Percentiles rank a stretch among this genome's conserved stretches.
Evolutionary conservation across 805 yeast genomes (phyloP).

Genomic region (Hanseniaspora occidentalis): DNA sequence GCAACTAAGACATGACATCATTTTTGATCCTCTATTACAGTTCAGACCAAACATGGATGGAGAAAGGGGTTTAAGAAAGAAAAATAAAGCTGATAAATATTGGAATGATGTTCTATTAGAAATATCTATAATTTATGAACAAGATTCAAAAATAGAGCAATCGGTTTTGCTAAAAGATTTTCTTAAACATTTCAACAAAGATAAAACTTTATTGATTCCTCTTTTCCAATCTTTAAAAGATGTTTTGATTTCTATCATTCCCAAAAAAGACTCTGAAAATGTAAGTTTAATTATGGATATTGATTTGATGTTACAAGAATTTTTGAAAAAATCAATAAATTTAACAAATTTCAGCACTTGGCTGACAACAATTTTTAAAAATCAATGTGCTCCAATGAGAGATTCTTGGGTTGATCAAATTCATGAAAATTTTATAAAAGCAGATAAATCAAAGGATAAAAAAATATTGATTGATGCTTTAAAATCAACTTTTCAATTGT

Average conservation of each 20-base stretch:
- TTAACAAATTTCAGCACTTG: slow-evolving; percentile 59
- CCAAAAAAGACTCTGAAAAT: slow-evolving; percentile 55
- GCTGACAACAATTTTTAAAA: slow-evolving; percentile 59
- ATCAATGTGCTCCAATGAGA: slow-evolving; percentile 93
- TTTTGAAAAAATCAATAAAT: slow-evolving; percentile 57
- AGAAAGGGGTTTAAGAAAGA: slow-evolving; percentile 75
- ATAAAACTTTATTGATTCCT: slow-evolving; percentile 38
- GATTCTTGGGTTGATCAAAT: slow-evolving; percentile 81
- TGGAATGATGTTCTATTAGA: slow-evolving; percentile 71
- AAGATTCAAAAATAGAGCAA: slow-evolving; percentile 18
- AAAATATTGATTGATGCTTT: slow-evolving; percentile 52
- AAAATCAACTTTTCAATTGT: slow-evolving; percentile 57
- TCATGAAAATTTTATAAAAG: slow-evolving; percentile 41
- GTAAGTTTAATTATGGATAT: slow-evolving; percentile 67
- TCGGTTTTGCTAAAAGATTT: too few species aligned
- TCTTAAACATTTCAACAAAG: slow-evolving; percentile 18
- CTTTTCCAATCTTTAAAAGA: slow-evolving; percentile 70
- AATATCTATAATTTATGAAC: slow-evolving; percentile 32
- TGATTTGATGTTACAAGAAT: slow-evolving; percentile 63
- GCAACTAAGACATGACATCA: slow-evolving; percentile 82
- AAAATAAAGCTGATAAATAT: slow-evolving; percentile 62
- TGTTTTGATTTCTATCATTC: slow-evolving; percentile 61
- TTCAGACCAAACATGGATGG: slow-evolving; percentile 87
- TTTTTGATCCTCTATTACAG: slow-evolving; percentile 85
- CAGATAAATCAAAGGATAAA: slow-evolving; percentile 32